Evolutionary conservation across 169 alveolate genomes (phyloP), one percentile per base, ranked within the genome.

Genomic region (Cryptosporidium baileyi): DNA sequence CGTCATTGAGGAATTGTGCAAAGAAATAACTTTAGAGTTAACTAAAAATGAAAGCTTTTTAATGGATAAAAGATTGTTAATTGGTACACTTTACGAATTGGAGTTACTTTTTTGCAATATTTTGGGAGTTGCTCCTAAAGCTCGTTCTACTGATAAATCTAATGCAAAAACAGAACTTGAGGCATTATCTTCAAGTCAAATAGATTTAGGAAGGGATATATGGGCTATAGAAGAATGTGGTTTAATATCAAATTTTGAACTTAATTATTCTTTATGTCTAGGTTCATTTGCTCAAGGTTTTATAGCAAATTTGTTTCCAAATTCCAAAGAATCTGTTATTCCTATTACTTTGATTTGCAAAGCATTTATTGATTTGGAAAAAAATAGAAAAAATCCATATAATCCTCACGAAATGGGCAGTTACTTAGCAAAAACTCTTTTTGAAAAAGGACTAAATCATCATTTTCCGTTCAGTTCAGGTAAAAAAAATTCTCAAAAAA

Each of bases 211-310:
- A 36, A 51, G 44, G 38, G 85, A 74, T 38, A 51, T 74, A 32
- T 74, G 85, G 85, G 67, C 67, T 36, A 36, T 74, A 3, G 85
- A 74, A 54, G 85, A 74, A 40, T 74, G 85, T 36, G 54, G 61
- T 11, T 19, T 28, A 22, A 7, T 74, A 51, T 19, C 67, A 24
- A 40, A 22, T 40, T 52, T 40, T 5, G 61, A 74, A 30, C 36
- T 74, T 5, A 74, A 74, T 32, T 54, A 74, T 54, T 74, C 54
- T 36, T 54, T 74, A 19, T 74, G 85, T 38, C 40, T 74, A 24
- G 67, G 74, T 32, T 36, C 74, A 36, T 74, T 74, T 28, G 17
- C 67, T 4, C 63, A 74, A 5, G 85, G 74, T 13, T 74, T 74
- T 40, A 74, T 74, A 5, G 49, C 85, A 13, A 54, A 74, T 22